Base-by-base conservation (phyloP, 2,329 filamentous ascomycete genomes). In the Ceratocystis eucalypticola region DNA sequence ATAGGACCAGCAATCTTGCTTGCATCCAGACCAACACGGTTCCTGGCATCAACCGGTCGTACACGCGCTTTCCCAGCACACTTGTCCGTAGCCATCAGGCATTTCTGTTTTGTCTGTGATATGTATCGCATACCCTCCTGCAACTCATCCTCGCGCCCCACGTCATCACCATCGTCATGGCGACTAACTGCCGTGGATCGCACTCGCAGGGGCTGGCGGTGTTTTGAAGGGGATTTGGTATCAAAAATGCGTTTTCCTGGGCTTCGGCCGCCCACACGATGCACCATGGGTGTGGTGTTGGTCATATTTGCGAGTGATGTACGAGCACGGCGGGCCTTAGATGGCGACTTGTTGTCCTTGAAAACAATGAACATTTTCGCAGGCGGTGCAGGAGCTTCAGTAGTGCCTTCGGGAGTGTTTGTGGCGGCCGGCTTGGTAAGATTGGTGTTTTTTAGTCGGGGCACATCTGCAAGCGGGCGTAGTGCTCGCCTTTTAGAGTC, bases 321-420 rank as follows among this genome's bases (percentile, higher is more conserved):
- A 17, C 53, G 48, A 20, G 61, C 20, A 30, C 76, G 72, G 12
- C 74, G 74, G 3, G 71, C 71, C 10, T 72, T 71, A 2, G 74
- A 71, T 2, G 75, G 71, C 10, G 80, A 72, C 72, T 82, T 87
- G 69, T 74, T 76, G 70, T 96, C 93, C 2, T 88, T 87, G 74
- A 90, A 97, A 15, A 97, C 93, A 48, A 83, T 86, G 74, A 96
- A 96, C 0, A 87, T 84, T 76, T 96, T 96, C 44, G 85, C 78
- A 0, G 91, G 90, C 74, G 91, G 90, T 74, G 86, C 81, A 71
- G 81, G 83, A 41, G 76, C 74, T 69, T 78, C 80, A 70, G 76
- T 80, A 15, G 76, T 80, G 28, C 28, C 25, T n/a, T 59, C 55
- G 6, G 55, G 17, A 1, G 10, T 8, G 17, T 20, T 59, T 41